Base-by-base conservation (phyloP, 805 yeast genomes). In the Metschnikowia koreensis region DNA sequence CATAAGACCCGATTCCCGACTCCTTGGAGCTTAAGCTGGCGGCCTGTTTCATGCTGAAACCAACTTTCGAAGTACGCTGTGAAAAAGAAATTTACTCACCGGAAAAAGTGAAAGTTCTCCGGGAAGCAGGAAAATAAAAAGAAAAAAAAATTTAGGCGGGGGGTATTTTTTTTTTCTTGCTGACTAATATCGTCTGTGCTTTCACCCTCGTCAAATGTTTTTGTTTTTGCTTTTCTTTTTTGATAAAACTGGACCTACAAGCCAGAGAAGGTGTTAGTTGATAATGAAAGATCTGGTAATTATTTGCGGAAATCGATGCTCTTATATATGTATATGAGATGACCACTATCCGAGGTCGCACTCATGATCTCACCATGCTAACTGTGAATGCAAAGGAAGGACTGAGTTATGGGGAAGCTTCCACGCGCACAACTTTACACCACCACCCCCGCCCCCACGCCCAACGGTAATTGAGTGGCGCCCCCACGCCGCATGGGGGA, bases 1-100 rank as follows among this genome's bases (percentile, higher is more conserved):
- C 47, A n/a, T 42, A 40, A 15, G 51, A 50, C 33, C 22, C 28
- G 33, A 44, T 51, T 26, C 44, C 53, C 28, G 44, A 7, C 2
- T 36, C 41, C 34, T 47, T 53, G 41, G 50, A 44, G 33, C 22
- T 40, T 38, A 36, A 17, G 27, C 42, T 33, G 9, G 11, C 13
- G 9, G 27, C 17, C 3, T 11, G 46, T 28, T 37, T 47, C 51
- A 47, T 47, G 15, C 13, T 46, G 39, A 11, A 40, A n/a, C 11
- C 45, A 31, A 31, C 34, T 31, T 31, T 22, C 3, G 2, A 9
- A 31, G 34, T 6, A 31, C 34, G 34, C 34, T 9, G 13, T 31
- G 34, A 3, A 31, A 31, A 31, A 31, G 34, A 31, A 31, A 31
- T 31, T 31, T 6, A 12, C 12, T 6, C 12, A 31, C 12, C 34